These are phyloP conservation scores for Aspergillus aculeatinus DNA, from an alignment of 2,329 filamentous ascomycete species.

Conservation along the genomic window DNA sequence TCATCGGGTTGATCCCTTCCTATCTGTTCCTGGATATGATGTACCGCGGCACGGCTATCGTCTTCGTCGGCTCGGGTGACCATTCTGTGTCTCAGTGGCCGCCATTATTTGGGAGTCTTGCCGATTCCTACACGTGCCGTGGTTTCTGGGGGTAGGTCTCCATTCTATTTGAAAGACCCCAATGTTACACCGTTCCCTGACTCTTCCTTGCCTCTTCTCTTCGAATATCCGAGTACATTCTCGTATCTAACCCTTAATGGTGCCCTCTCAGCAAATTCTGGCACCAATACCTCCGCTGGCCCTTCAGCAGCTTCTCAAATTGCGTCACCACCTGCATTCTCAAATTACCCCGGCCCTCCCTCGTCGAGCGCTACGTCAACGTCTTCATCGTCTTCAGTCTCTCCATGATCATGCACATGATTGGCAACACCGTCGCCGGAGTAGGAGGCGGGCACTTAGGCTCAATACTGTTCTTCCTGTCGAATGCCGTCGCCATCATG, in stretches of 20 bases:
- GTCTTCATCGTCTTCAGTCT: slow-evolving; percentile 30
- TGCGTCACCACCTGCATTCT: slow-evolving; percentile 23
- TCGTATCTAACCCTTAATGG: background rate
- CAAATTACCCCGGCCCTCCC: slow-evolving; percentile 17
- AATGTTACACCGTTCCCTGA: background rate
- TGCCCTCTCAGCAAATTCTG: slow-evolving; percentile 26
- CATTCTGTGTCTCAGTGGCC: slow-evolving; percentile 21
- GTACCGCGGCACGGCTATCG: slow-evolving; percentile 22
- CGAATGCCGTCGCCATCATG: slow-evolving; percentile 25
- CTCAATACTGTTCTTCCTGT: slow-evolving; percentile 25
- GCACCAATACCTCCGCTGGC: slow-evolving; percentile 30
- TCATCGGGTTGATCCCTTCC: slow-evolving; percentile 1
- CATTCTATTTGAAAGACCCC: too few relatives aligned
- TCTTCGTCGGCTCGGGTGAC: slow-evolving; percentile 19
- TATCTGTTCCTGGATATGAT: slow-evolving; percentile 20
- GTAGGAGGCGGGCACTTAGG: slow-evolving; percentile 19
- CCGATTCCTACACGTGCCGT: slow-evolving; percentile 27
- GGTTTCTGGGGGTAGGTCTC: slow-evolving; percentile 30
- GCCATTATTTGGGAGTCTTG: slow-evolving; percentile 25
- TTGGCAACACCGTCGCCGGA: slow-evolving; percentile 16
- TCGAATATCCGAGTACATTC: background rate
- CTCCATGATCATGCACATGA: slow-evolving; percentile 27
- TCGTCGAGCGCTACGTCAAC: slow-evolving; percentile 28
- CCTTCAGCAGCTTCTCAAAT: slow-evolving; percentile 20
- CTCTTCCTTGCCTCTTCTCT: too few relatives aligned